phyloP scores from a whole-genome alignment of 164 flowering plant species.

The Aristolochia fimbriata region DNA sequence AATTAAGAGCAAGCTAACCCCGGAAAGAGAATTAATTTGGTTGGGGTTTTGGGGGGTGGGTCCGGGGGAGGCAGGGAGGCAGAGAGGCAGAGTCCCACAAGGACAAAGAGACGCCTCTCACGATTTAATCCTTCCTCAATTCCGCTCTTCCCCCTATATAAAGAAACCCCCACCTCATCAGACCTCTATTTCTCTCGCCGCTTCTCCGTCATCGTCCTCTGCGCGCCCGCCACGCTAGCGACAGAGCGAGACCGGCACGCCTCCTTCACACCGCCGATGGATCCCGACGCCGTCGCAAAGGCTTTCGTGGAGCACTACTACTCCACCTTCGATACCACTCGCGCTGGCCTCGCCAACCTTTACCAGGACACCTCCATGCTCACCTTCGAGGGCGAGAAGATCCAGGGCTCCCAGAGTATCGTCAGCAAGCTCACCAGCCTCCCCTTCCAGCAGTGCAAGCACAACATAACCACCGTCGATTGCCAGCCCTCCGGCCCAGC shows the following conservation, averaged over 20 bases:
- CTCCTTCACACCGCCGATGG: slow-evolving; percentile 29
- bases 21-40: too few relatives aligned
- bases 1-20: too few relatives aligned
- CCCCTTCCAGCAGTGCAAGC: slow-evolving; percentile 81
- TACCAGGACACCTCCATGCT: slow-evolving; percentile 79
- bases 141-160: too few relatives aligned
- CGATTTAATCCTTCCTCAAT: too few relatives aligned
- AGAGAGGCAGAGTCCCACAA: too few relatives aligned
- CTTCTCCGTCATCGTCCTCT: background rate
- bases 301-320: slow-evolving; percentile 93
- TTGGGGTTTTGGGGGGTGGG: too few relatives aligned
- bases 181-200: background rate
- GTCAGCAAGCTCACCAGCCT: slow-evolving; percentile 57
- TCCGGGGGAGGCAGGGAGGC: too few relatives aligned
- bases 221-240: background rate
- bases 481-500: slow-evolving; percentile 79
- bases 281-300: slow-evolving; percentile 66
- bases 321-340: slow-evolving; percentile 64
- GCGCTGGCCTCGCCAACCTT: slow-evolving; percentile 39
- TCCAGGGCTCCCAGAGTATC: slow-evolving; percentile 56
- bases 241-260: background rate
- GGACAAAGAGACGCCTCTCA: too few relatives aligned
- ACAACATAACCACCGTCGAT: slow-evolving; percentile 72
- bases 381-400: slow-evolving; percentile 83
- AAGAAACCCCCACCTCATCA: background rate